These are phyloP conservation scores for Digitaria exilis DNA, from an alignment of 202 grass and related monocot genomes.

Conservation along the genomic window DNA sequence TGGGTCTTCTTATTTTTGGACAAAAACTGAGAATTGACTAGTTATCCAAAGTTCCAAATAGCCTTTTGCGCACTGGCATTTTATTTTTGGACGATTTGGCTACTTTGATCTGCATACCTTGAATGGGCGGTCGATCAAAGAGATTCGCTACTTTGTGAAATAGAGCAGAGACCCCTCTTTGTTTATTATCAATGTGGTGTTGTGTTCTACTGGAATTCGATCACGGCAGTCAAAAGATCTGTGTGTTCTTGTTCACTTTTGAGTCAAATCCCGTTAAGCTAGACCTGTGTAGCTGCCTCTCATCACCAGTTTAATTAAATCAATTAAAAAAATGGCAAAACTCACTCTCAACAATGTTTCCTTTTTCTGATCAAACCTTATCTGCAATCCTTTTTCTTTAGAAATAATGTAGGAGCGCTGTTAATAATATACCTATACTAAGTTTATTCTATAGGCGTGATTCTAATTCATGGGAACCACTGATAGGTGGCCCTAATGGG, in stretches of 20 bases:
- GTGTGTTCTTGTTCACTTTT: neutral
- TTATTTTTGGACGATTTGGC: slow-evolving; percentile 25
- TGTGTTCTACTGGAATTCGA: slow-evolving; percentile 15
- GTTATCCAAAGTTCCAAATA: neutral
- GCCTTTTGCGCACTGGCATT: neutral
- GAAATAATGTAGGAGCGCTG: too few species aligned
- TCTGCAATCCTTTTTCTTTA: too few species aligned
- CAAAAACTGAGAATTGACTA: neutral
- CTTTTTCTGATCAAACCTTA: too few species aligned
- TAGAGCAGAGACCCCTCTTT: neutral
- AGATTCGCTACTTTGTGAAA: neutral
- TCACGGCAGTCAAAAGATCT: neutral
- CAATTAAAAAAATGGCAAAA: too few species aligned
- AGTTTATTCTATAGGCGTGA: too few species aligned
- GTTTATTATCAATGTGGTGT: too few species aligned
- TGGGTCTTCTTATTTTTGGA: slow-evolving; percentile 39
- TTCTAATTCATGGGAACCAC: too few species aligned
- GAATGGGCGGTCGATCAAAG: neutral
- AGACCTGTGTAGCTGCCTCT: neutral
- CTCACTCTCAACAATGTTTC: too few species aligned
- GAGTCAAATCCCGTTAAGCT: neutral
- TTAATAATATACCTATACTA: too few species aligned
- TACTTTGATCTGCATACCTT: slow-evolving; percentile 19
- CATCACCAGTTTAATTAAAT: too few species aligned
- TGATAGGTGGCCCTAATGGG: too few species aligned